Conservation (phyloP, 306 rosid species). For the Heteromeles arbutifolia region DNA sequence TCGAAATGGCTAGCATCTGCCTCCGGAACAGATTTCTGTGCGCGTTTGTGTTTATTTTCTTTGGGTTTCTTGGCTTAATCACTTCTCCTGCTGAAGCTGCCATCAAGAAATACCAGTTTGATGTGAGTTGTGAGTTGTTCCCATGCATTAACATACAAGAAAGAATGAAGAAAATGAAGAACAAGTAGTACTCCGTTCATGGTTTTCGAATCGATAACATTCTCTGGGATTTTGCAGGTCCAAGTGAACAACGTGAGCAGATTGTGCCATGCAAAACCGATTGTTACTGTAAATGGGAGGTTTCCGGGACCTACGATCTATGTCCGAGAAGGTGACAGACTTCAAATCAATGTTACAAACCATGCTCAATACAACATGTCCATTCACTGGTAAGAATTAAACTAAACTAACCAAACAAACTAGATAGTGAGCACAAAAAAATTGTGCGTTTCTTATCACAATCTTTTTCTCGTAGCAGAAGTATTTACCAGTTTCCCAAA, state of each 20-base stretch:
- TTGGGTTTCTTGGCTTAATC: slow-evolving; percentile 36
- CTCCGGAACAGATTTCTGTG: not conserved
- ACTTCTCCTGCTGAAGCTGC: slow-evolving; percentile 63
- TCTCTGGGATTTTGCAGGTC: slow-evolving; percentile 30
- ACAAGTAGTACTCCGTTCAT: not conserved
- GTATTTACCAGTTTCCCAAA: too few species aligned
- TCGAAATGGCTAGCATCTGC: slow-evolving; percentile 27
- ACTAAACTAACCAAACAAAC: not conserved
- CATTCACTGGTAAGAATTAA: slow-evolving; percentile 55
- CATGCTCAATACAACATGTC: slow-evolving; percentile 73
- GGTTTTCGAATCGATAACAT: slow-evolving; percentile 1
- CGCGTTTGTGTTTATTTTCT: slow-evolving; percentile 22
- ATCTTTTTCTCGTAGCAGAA: too few species aligned
- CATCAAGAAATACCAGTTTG: slow-evolving; percentile 70
- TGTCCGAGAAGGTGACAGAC: slow-evolving; percentile 70
- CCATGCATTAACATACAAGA: not conserved
- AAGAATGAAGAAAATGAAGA: not conserved
- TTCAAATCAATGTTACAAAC: slow-evolving; percentile 67
- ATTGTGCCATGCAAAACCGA: slow-evolving; percentile 76
- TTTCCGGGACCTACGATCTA: slow-evolving; percentile 76
- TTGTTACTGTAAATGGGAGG: slow-evolving; percentile 74
- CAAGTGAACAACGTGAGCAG: slow-evolving; percentile 84
- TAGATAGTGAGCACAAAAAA: not conserved
- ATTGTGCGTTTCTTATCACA: too few species aligned
- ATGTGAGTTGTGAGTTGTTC: slow-evolving; percentile 50